A percentile compares a stretch with the other conserved stretches of the same genome.
phyloP scores from a whole-genome alignment of 805 yeast genomes.

The Diddensiella transvaalensis region DNA sequence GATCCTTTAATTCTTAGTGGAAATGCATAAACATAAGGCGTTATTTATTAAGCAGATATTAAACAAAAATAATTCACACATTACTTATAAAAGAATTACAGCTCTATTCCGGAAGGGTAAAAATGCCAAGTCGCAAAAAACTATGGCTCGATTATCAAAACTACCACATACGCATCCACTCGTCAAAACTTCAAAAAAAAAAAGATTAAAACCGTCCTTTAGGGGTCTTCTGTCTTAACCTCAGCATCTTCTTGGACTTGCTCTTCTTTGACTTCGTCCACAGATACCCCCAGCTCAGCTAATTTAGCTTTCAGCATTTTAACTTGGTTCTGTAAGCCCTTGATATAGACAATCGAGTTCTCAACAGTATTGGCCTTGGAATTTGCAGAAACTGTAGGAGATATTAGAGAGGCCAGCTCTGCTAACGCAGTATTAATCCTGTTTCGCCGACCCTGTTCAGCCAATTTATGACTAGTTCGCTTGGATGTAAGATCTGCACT shows the following conservation, averaged over 20 bases:
- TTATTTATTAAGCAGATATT: neutral
- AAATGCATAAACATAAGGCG: slow-evolving; percentile 1
- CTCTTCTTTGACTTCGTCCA: slow-evolving; percentile 7
- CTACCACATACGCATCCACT: neutral
- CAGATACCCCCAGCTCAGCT: no score
- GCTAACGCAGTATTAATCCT: slow-evolving; percentile 84
- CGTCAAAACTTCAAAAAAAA: no score
- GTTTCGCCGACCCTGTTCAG: slow-evolving; percentile 94
- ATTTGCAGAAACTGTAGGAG: slow-evolving; percentile 55
- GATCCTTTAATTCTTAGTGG: slow-evolving; percentile 4
- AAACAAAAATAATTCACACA: no score
- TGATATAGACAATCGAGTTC: slow-evolving; percentile 71
- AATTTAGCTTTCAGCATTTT: slow-evolving; percentile 22
- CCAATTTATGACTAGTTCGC: slow-evolving; percentile 78
- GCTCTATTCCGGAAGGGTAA: no score
- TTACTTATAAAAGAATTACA: neutral
- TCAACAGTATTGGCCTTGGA: slow-evolving; percentile 96
- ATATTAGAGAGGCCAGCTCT: slow-evolving; percentile 66
- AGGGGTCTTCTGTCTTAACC: neutral
- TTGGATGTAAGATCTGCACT: slow-evolving; percentile 42
- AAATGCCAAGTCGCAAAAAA: no score
- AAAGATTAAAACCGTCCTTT: no score
- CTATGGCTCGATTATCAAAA: neutral
- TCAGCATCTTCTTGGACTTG: neutral
- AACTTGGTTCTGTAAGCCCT: slow-evolving; percentile 40